A percentile compares a stretch with the other conserved stretches of the same genome.
Evolutionary conservation across 805 yeast species (phyloP).

Genomic region (Blastobotrys peoriensis): DNA sequence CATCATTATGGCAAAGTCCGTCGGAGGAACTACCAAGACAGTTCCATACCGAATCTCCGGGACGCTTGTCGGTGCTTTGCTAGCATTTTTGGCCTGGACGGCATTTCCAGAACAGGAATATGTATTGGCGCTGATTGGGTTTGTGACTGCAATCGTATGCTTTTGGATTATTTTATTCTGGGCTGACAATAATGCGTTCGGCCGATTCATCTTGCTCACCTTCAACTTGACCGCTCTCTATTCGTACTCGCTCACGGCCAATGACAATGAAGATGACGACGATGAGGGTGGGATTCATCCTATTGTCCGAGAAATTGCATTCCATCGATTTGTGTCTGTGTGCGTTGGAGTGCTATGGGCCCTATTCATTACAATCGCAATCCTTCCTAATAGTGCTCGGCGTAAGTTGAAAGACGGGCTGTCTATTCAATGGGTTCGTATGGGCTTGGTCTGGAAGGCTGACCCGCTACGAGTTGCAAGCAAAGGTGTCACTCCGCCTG

Average conservation of each 20-base stretch:
- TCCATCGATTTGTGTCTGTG: constrained; percentile 71
- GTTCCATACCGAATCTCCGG: constrained; percentile 49
- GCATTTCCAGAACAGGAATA: constrained; percentile 49
- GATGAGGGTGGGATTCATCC: constrained; percentile 69
- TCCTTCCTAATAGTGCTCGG: constrained; percentile 74
- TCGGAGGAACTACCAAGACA: constrained; percentile 81
- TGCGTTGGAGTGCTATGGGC: constrained; percentile 75
- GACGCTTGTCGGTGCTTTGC: constrained; percentile 62
- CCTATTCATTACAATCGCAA: constrained; percentile 53
- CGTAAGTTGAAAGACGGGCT: constrained; percentile 58
- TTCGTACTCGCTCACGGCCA: constrained; percentile 59
- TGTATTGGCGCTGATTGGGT: constrained; percentile 46
- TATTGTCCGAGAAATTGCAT: constrained; percentile 64
- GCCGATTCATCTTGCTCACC: constrained; percentile 59
- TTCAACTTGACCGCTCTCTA: constrained; percentile 75
- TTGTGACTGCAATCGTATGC: constrained; percentile 35
- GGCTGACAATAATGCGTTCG: constrained; percentile 44
- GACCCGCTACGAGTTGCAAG: constrained; percentile 49
- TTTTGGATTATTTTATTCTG: constrained; percentile 59
- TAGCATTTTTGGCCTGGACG: constrained; percentile 57
- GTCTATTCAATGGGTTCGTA: constrained; percentile 65
- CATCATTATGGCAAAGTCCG: constrained; percentile 76
- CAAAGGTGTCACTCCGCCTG: constrained; percentile 10
- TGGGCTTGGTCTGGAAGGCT: constrained; percentile 76
- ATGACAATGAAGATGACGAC: constrained; percentile 45